Conservation (phyloP, 495 filamentous ascomycete species). For the Neurospora tetraspora region DNA sequence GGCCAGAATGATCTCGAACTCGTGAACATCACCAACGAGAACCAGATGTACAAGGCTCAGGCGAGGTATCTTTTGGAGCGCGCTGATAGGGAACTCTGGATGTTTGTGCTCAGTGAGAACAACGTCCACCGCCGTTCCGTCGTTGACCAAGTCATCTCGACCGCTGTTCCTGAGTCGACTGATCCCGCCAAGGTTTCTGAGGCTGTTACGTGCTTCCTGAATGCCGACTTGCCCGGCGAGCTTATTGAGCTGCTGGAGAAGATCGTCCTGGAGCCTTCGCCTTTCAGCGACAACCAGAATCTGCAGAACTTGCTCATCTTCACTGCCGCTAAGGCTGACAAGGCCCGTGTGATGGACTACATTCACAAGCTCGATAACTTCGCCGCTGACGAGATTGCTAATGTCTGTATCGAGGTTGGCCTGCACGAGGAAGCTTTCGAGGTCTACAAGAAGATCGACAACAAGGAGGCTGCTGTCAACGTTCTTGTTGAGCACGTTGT, state of each 20-base stretch:
- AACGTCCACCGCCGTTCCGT: slow-evolving; percentile 88
- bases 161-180: slow-evolving; percentile 86
- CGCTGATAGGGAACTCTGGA: slow-evolving; percentile 84
- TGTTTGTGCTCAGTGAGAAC: slow-evolving; percentile 87
- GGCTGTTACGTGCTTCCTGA: slow-evolving; percentile 87
- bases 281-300: slow-evolving; percentile 93
- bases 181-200: slow-evolving; percentile 94
- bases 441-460: slow-evolving; percentile 95
- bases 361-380: slow-evolving; percentile 85
- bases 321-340: slow-evolving; percentile 94
- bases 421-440: slow-evolving; percentile 97
- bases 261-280: slow-evolving; percentile 95
- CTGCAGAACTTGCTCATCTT: slow-evolving; percentile 96
- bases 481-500: slow-evolving; percentile 96
- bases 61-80: slow-evolving; percentile 91
- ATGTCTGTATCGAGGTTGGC: slow-evolving; percentile 87
- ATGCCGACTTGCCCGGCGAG: slow-evolving; percentile 81
- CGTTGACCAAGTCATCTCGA: slow-evolving; percentile 93
- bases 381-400: slow-evolving; percentile 83
- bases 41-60: slow-evolving; percentile 96
- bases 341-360: slow-evolving; percentile 91
- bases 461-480: slow-evolving; percentile 75
- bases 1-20: slow-evolving; percentile 96
- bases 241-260: slow-evolving; percentile 97
- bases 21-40: slow-evolving; percentile 97